Percentiles rank a stretch among this genome's conserved stretches.
Conservation (phyloP, 371 early-diverging fungal genomes). For the Saksenaea vasiformis region DNA sequence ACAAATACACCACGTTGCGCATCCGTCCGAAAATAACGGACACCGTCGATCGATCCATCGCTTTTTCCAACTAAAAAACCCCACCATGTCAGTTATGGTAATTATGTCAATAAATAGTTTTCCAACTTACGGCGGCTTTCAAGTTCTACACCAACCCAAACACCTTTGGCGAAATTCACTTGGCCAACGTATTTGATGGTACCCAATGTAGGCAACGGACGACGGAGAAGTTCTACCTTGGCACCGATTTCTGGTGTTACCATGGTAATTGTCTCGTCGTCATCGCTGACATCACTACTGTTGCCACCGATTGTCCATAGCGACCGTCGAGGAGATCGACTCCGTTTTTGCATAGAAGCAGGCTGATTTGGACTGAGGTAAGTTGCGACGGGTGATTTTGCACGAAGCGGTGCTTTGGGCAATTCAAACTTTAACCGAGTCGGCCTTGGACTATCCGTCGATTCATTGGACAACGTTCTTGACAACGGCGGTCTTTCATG, state of each 20-base stretch:
- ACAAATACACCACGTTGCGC: conserved; percentile 45
- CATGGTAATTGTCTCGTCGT: conserved; percentile 7
- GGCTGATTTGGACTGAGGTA: conserved; percentile 1
- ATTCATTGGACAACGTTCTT: background rate
- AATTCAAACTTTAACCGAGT: conserved; percentile 27
- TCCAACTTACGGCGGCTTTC: conserved; percentile 38
- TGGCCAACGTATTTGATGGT: conserved; percentile 34
- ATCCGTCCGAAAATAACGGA: conserved; percentile 44
- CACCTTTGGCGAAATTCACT: conserved; percentile 30
- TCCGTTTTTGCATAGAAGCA: background rate
- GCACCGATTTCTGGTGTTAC: conserved; percentile 21
- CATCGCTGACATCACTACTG: conserved; percentile 13
- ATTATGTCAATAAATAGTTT: background rate
- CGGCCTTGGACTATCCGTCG: conserved; percentile 11
- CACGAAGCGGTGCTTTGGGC: conserved; percentile 22
- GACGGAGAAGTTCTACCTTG: conserved; percentile 26
- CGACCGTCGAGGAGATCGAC: conserved; percentile 9
- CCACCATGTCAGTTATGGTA: background rate
- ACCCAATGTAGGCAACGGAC: conserved; percentile 36
- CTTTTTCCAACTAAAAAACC: conserved; percentile 38
- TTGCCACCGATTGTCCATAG: conserved; percentile 9
- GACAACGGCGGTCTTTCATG: background rate
- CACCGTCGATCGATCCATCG: conserved; percentile 38
- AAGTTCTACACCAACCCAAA: conserved; percentile 44
- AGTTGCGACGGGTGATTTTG: conserved; percentile 13